Evolutionary conservation across 2,329 filamentous ascomycete species (phyloP).

Genomic region (Epichloe uncinata): DNA sequence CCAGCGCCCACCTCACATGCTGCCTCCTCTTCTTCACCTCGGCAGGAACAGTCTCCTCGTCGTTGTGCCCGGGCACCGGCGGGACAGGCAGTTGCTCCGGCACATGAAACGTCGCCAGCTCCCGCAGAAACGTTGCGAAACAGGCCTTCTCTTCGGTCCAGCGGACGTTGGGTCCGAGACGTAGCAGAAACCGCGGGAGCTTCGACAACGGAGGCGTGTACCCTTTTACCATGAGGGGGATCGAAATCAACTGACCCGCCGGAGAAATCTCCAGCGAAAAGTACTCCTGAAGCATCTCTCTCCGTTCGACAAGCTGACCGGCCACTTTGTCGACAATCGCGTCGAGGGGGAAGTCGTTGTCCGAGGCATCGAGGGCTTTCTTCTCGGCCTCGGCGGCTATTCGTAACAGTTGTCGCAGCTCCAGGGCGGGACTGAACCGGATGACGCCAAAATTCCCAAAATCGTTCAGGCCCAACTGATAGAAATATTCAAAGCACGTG

Average conservation of each 20-base stretch:
- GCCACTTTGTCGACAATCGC: conserved; percentile 53
- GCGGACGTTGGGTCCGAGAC: conserved; percentile 75
- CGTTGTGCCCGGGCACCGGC: conserved; percentile 19
- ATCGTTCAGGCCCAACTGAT: conserved; percentile 86
- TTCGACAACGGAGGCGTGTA: conserved; percentile 81
- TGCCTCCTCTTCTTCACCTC: conserved; percentile 45
- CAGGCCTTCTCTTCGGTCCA: conserved; percentile 79
- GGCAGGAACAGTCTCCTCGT: conserved; percentile 28
- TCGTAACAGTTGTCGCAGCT: conserved; percentile 54
- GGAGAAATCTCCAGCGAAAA: conserved; percentile 76
- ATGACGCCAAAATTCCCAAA: conserved; percentile 91
- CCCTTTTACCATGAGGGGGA: conserved; percentile 78
- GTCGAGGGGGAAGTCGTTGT: conserved; percentile 50
- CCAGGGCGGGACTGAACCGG: conserved; percentile 62
- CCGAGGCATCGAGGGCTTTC: conserved; percentile 23
- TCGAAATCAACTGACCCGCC: conserved; percentile 59
- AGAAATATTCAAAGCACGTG: conserved; percentile 79
- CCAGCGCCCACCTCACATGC: conserved; percentile 62
- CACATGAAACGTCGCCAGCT: conserved; percentile 81
- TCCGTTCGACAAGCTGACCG: conserved; percentile 55
- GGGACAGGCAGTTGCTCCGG: conserved; percentile 65
- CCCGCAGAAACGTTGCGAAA: conserved; percentile 71
- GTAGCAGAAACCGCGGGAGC: conserved; percentile 74
- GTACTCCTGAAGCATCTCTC: conserved; percentile 86
- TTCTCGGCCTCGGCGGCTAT: conserved; percentile 64